Percentiles rank a stretch among this genome's conserved stretches.
Conservation (phyloP, 306 rosid species). For the Quercus dentata region DNA sequence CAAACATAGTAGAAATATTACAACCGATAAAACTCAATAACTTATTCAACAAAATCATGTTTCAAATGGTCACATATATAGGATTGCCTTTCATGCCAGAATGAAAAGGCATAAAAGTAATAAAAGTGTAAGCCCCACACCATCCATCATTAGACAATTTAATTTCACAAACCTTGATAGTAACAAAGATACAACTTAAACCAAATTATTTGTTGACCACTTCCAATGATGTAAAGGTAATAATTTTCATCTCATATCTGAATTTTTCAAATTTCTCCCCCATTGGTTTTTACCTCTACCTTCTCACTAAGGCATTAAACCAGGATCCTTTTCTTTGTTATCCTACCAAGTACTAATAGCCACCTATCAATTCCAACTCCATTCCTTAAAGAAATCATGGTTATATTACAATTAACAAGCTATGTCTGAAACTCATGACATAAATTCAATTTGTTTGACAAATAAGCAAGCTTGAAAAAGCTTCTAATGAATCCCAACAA, state of each 20-base stretch:
- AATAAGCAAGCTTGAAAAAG: neutral
- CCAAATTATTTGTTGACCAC: neutral
- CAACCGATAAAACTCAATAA: slow-evolving; percentile 7
- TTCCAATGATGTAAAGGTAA: neutral
- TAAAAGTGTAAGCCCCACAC: neutral
- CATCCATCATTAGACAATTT: neutral
- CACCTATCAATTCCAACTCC: neutral
- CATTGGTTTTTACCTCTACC: neutral
- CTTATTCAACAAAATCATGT: neutral
- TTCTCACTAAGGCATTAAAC: neutral
- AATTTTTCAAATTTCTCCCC: neutral
- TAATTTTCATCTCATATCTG: neutral
- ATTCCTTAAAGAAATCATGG: neutral
- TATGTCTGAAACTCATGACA: neutral
- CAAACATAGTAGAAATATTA: slow-evolving; percentile 11
- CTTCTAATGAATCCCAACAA: slow-evolving; percentile 5
- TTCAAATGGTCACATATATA: neutral
- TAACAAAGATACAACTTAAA: neutral
- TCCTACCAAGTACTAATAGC: neutral
- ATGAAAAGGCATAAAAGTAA: neutral
- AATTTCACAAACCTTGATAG: neutral
- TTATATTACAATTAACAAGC: neutral
- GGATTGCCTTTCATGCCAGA: neutral
- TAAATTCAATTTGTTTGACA: neutral
- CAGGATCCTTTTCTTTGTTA: neutral